phyloP scores from a whole-genome alignment of 768 basidiomycete species.

The Serendipita sp. region DNA sequence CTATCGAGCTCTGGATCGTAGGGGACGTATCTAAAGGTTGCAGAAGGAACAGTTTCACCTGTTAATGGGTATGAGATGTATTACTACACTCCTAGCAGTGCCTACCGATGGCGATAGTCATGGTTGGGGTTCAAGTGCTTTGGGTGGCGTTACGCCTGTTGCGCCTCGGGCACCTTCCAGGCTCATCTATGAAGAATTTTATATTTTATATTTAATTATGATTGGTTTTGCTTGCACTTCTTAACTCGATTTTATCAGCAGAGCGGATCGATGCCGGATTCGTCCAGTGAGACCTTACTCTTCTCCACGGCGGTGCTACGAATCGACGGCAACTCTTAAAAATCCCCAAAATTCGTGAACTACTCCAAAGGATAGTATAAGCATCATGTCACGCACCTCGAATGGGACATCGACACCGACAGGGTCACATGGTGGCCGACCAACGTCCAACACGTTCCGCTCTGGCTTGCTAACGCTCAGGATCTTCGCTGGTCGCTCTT shows the following conservation, averaged over 20 bases:
- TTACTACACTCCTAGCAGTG: too few relatives aligned
- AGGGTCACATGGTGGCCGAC: not conserved
- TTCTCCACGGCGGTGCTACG: not conserved
- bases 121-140: not conserved
- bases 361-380: not conserved
- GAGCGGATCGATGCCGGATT: too few relatives aligned
- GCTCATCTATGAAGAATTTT: too few relatives aligned
- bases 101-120: not conserved
- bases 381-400: not conserved
- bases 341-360: not conserved
- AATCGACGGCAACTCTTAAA: not conserved
- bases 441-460: conserved; percentile 34
- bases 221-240: too few relatives aligned
- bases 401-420: not conserved
- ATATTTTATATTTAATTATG: too few relatives aligned
- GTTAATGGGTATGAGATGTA: too few relatives aligned
- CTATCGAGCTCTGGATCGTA: not conserved
- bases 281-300: not conserved
- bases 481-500: conserved; percentile 81
- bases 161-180: too few relatives aligned
- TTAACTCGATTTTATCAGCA: too few relatives aligned
- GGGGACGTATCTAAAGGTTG: not conserved
- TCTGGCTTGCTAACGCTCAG: conserved; percentile 89
- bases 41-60: conserved; percentile 1
- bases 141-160: not conserved